phyloP scores from a whole-genome alignment of 176 grass and related monocot species.

The Themeda triandra region DNA sequence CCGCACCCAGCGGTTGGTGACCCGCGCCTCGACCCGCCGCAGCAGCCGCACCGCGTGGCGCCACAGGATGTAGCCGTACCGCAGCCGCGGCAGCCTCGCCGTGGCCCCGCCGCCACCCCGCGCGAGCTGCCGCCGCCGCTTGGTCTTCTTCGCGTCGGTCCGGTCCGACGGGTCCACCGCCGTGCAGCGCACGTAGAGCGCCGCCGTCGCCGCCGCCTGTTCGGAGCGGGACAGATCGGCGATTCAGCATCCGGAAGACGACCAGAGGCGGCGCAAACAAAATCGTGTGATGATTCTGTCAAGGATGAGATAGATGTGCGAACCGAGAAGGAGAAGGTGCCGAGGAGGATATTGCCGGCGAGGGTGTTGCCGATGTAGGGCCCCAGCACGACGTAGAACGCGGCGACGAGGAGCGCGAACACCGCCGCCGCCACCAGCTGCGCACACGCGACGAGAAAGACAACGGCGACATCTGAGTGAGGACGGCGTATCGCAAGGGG shows the following conservation, averaged over 20 bases:
- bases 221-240: neutral
- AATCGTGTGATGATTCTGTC: neutral
- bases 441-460: neutral
- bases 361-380: slow-evolving; percentile 64
- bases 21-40: slow-evolving; percentile 49
- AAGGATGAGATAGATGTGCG: neutral
- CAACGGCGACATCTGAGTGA: neutral
- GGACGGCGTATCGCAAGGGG: neutral
- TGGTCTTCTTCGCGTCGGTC: slow-evolving; percentile 56
- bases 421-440: slow-evolving; percentile 71
- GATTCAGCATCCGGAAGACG: neutral
- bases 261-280: neutral
- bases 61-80: slow-evolving; percentile 82
- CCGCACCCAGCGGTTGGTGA: slow-evolving; percentile 68
- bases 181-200: slow-evolving; percentile 73
- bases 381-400: slow-evolving; percentile 73
- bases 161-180: slow-evolving; percentile 79
- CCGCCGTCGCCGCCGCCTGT: slow-evolving; percentile 43
- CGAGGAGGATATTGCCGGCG: slow-evolving; percentile 53
- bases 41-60: slow-evolving; percentile 49
- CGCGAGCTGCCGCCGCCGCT: slow-evolving; percentile 33
- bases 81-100: slow-evolving; percentile 52
- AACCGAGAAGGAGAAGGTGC: slow-evolving; percentile 69
- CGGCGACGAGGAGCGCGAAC: slow-evolving; percentile 61
- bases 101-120: neutral